Conservation (phyloP, 768 basidiomycete genomes). For the Rhizopogon roseolus region DNA sequence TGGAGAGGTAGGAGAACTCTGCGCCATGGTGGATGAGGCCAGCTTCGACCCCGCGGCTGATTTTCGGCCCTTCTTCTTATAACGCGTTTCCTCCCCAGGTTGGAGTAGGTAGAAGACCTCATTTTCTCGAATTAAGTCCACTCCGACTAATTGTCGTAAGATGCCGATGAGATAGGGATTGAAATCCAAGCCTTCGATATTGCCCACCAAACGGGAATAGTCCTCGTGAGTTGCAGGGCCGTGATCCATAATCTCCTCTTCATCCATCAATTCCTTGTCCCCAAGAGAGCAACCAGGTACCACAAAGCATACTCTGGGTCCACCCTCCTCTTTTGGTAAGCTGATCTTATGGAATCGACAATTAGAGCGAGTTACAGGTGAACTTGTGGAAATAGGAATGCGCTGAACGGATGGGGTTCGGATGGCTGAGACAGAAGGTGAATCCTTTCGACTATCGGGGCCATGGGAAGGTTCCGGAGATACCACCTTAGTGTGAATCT, state of each 20-base stretch:
- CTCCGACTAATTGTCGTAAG: constrained; percentile 57
- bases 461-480: constrained; percentile 5
- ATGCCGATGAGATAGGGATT: constrained; percentile 49
- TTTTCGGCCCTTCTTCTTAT: constrained; percentile 6
- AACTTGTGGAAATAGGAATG: constrained; percentile 22
- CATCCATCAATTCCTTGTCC: constrained; percentile 48
- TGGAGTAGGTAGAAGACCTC: constrained; percentile 61
- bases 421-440: neutral
- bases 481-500: neutral
- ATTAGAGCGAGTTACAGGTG: constrained; percentile 62
- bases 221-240: constrained; percentile 54
- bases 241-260: constrained; percentile 58
- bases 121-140: constrained; percentile 59
- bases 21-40: constrained; percentile 3
- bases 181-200: constrained; percentile 47
- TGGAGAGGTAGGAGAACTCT: constrained; percentile 1
- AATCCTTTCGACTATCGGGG: neutral
- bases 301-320: constrained; percentile 54
- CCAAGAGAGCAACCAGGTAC: constrained; percentile 66
- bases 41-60: constrained; percentile 1
- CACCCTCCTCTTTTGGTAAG: constrained; percentile 49
- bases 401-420: neutral
- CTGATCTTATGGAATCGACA: constrained; percentile 70
- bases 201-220: constrained; percentile 38
- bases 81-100: constrained; percentile 36